A percentile compares a stretch with the other conserved stretches of the same genome.
Evolutionary conservation across 2,329 filamentous ascomycete species (phyloP).

Genomic region (Septoria linicola): DNA sequence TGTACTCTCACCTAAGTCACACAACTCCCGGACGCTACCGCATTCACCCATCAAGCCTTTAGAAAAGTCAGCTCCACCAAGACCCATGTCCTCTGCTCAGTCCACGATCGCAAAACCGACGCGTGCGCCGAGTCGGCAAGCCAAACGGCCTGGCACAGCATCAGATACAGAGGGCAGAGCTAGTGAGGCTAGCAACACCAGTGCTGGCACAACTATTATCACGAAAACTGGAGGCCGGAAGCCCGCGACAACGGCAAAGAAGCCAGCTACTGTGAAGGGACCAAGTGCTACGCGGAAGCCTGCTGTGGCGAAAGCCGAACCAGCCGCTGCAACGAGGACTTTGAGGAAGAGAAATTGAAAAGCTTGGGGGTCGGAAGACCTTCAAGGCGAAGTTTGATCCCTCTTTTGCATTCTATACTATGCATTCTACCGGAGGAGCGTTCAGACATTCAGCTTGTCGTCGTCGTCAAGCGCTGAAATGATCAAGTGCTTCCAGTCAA

Average conservation of each 20-base stretch:
- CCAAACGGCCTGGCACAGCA: constrained; percentile 46
- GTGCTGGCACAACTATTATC: constrained; percentile 61
- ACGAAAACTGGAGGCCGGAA: constrained; percentile 38
- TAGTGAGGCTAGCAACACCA: constrained; percentile 62
- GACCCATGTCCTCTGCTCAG: constrained; percentile 16
- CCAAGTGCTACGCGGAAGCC: constrained; percentile 46
- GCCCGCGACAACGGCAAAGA: constrained; percentile 18
- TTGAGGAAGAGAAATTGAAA: constrained; percentile 35
- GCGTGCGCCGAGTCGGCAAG: constrained; percentile 63
- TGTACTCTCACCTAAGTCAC: constrained; percentile 78
- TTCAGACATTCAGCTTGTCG: too few species aligned
- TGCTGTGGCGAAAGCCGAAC: constrained; percentile 28
- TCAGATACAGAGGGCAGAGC: constrained; percentile 29
- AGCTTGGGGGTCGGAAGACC: too few species aligned
- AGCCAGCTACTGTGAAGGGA: constrained; percentile 33
- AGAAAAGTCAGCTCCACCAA: constrained; percentile 50
- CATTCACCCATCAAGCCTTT: constrained; percentile 52
- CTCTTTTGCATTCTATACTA: too few species aligned
- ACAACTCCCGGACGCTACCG: constrained; percentile 70
- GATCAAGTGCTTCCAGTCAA: too few species aligned
- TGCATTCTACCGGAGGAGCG: too few species aligned
- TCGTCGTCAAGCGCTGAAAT: too few species aligned
- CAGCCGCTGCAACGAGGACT: constrained; percentile 30
- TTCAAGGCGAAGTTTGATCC: too few species aligned
- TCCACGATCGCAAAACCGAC: constrained; percentile 49